A percentile compares a stretch with the other conserved stretches of the same genome.
These are phyloP conservation scores for Globisporangium yorkense DNA, from an alignment of 352 stramenopile genomes.

Conservation along the genomic window DNA sequence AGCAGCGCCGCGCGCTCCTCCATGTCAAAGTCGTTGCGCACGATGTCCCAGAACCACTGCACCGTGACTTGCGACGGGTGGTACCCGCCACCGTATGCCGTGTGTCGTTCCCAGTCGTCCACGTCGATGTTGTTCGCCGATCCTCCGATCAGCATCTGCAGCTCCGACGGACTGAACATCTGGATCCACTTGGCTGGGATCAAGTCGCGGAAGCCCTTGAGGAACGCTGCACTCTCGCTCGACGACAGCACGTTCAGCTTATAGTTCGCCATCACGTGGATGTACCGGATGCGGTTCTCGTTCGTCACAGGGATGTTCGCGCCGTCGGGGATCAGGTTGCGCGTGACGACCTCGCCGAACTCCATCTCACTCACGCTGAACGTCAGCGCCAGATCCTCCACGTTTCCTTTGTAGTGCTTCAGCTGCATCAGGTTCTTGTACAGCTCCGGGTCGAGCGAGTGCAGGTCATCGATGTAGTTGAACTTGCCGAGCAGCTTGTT, in stretches of 20 bases:
- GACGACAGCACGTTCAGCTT: conserved; percentile 91
- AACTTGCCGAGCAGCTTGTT: conserved; percentile 91
- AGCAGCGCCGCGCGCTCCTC: conserved; percentile 90
- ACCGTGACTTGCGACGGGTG: conserved; percentile 74
- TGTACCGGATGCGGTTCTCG: conserved; percentile 94
- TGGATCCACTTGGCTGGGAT: conserved; percentile 74
- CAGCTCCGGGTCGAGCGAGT: conserved; percentile 91
- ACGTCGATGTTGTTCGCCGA: conserved; percentile 90
- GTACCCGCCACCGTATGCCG: conserved; percentile 93
- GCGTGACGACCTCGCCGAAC: conserved; percentile 53
- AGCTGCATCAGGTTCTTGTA: conserved; percentile 96
- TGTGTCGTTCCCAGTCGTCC: conserved; percentile 92
- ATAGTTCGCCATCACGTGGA: conserved; percentile 95
- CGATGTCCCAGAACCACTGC: conserved; percentile 79
- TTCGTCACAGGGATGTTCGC: conserved; percentile 88
- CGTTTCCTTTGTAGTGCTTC: conserved; percentile 92
- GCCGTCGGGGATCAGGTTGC: conserved; percentile 84
- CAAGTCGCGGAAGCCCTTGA: conserved; percentile 69
- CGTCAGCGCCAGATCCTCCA: conserved; percentile 90
- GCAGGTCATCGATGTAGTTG: conserved; percentile 90
- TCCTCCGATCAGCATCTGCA: conserved; percentile 92
- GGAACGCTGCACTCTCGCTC: conserved; percentile 49
- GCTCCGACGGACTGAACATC: conserved; percentile 86
- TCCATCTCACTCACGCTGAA: conserved; percentile 89
- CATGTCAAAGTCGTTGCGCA: conserved; percentile 58